Evolutionary conservation across 108 stramenopile genomes (phyloP).

Genomic region (Cyclotella atomus): DNA sequence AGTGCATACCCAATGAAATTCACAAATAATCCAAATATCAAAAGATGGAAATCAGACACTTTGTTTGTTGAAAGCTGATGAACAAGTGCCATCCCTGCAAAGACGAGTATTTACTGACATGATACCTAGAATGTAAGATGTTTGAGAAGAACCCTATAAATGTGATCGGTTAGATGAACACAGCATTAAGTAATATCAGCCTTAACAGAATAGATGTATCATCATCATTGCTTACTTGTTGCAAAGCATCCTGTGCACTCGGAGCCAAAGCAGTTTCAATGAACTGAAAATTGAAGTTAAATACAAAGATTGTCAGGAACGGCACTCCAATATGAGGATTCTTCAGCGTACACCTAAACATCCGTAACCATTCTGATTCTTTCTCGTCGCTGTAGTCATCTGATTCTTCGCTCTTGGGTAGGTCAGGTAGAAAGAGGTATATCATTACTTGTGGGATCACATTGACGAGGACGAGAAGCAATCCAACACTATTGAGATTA

Average conservation of each 20-base stretch:
- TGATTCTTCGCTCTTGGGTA: constrained; percentile 26
- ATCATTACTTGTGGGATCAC: constrained; percentile 44
- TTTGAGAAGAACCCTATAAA: constrained; percentile 50
- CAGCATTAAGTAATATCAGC: neutral
- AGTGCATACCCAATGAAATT: constrained; percentile 21
- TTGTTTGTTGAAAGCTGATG: constrained; percentile 21
- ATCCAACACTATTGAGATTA: constrained; percentile 73
- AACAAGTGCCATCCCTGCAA: constrained; percentile 54
- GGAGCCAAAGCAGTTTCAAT: constrained; percentile 79
- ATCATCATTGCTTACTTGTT: neutral
- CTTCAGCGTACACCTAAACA: constrained; percentile 28
- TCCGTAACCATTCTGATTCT: constrained; percentile 21
- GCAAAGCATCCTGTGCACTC: constrained; percentile 56
- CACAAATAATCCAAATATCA: constrained; percentile 19
- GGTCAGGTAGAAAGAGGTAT: constrained; percentile 64
- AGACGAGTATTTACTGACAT: constrained; percentile 63
- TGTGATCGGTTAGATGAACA: too few relatives aligned
- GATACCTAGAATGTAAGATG: constrained; percentile 59
- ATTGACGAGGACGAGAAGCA: constrained; percentile 58
- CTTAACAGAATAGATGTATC: neutral
- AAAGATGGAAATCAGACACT: constrained; percentile 27
- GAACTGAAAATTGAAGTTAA: constrained; percentile 76
- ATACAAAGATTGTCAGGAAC: constrained; percentile 59
- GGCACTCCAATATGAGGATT: constrained; percentile 58
- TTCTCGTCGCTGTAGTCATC: constrained; percentile 16